phyloP scores from a whole-genome alignment of 2,329 filamentous ascomycete species.

The Colletotrichum chlorophyti region DNA sequence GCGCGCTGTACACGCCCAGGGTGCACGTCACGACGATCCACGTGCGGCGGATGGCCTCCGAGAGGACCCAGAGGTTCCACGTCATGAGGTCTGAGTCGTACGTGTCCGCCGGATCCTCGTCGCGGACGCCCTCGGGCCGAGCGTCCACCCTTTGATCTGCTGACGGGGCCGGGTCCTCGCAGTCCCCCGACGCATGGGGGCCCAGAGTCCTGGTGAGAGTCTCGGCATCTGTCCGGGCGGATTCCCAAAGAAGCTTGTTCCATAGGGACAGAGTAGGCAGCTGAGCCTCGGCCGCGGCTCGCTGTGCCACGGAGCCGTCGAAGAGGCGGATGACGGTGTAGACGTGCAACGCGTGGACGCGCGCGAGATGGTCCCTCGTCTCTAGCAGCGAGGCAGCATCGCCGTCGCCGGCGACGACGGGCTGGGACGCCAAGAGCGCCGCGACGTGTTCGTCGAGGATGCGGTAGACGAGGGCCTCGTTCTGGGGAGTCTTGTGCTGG shows the following conservation, averaged over 20 bases:
- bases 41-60: conserved; percentile 38
- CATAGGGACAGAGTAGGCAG: conserved; percentile 29
- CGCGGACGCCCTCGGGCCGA: neutral
- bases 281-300: conserved; percentile 31
- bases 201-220: neutral
- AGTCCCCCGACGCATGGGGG: neutral
- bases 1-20: conserved; percentile 29
- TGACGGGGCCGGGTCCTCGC: neutral
- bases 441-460: conserved; percentile 33
- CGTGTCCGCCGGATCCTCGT: neutral
- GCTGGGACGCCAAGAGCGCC: conserved; percentile 23
- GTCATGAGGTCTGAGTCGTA: conserved; percentile 20
- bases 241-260: conserved; percentile 29
- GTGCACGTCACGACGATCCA: conserved; percentile 34
- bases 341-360: conserved; percentile 33
- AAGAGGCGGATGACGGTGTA: conserved; percentile 34
- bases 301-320: conserved; percentile 32
- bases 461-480: conserved; percentile 31
- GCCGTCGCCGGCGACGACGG: neutral
- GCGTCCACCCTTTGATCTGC: neutral
- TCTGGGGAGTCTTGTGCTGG: conserved; percentile 31
- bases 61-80: conserved; percentile 40
- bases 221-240: conserved; percentile 21
- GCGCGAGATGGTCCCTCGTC: conserved; percentile 30
- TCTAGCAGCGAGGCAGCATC: neutral